These are phyloP conservation scores for Teratosphaeria nubilosa DNA, from an alignment of 2,329 filamentous ascomycete genomes.

Conservation along the genomic window DNA sequence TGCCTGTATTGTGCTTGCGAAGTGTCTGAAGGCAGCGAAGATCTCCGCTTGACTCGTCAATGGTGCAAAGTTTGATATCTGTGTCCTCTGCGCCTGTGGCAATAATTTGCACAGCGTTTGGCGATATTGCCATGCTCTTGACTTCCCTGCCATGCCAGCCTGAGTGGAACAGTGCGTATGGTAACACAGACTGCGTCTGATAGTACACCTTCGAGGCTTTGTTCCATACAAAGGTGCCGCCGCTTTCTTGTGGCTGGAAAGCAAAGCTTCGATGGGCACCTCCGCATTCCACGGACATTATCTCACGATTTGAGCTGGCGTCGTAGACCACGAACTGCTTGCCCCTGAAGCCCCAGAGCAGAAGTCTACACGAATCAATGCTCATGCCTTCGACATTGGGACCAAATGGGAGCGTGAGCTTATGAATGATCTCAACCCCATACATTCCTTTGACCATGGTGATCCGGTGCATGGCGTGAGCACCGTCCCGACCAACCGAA, in stretches of 20 bases:
- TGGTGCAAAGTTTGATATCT: conserved; percentile 62
- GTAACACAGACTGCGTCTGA: conserved; percentile 8
- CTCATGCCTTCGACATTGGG: conserved; percentile 66
- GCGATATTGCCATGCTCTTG: conserved; percentile 47
- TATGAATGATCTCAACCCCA: conserved; percentile 42
- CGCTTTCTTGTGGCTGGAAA: conserved; percentile 32
- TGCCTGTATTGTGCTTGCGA: conserved; percentile 69
- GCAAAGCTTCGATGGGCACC: conserved; percentile 73
- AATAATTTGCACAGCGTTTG: conserved; percentile 32
- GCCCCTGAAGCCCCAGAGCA: conserved; percentile 72
- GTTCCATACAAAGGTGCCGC: conserved; percentile 61
- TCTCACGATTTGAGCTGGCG: conserved; percentile 56
- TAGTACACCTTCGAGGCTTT: conserved; percentile 41
- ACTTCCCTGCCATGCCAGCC: conserved; percentile 86
- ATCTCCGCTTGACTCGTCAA: conserved; percentile 1
- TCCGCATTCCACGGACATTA: conserved; percentile 68
- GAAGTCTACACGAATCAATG: conserved; percentile 45
- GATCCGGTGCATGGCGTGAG: conserved; percentile 52
- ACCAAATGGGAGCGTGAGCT: conserved; percentile 59
- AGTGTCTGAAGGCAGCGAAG: conserved; percentile 53
- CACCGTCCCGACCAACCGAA: conserved; percentile 67
- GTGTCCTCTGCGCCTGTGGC: conserved; percentile 65
- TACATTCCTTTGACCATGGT: not conserved
- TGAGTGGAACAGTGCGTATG: conserved; percentile 40
- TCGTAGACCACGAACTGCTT: conserved; percentile 77